phyloP scores from a whole-genome alignment of 106 monocot species.

The Dioscorea dumetorum region DNA sequence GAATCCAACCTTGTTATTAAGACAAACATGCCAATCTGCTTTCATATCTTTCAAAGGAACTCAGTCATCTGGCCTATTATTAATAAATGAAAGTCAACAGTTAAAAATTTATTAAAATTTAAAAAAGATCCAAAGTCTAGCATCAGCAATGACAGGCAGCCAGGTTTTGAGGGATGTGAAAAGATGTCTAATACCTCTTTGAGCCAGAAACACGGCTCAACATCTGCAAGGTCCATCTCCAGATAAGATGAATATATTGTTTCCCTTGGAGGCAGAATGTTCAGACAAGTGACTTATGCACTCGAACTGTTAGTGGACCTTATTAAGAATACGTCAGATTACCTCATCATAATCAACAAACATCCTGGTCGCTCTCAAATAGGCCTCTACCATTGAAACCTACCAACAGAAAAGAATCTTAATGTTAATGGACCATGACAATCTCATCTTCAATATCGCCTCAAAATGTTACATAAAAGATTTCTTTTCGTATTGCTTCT shows the following conservation, averaged over 20 bases:
- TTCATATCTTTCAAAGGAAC: constrained; percentile 98
- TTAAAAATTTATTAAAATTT: too few relatives aligned
- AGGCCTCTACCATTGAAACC: constrained; percentile 91
- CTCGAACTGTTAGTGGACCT: not conserved
- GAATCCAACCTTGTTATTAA: constrained; percentile 82
- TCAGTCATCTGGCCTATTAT: too few relatives aligned
- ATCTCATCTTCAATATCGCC: too few relatives aligned
- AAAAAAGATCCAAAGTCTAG: too few relatives aligned
- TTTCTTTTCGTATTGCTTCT: too few relatives aligned
- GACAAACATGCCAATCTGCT: constrained; percentile 72
- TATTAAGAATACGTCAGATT: constrained; percentile 3
- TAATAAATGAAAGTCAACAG: too few relatives aligned
- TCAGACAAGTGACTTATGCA: not conserved
- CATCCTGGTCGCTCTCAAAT: constrained; percentile 85
- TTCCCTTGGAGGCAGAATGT: constrained; percentile 59
- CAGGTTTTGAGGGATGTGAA: too few relatives aligned
- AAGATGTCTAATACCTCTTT: constrained; percentile 39
- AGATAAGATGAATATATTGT: constrained; percentile 75
- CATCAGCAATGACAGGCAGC: constrained; percentile 35
- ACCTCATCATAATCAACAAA: constrained; percentile 96
- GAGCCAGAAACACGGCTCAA: constrained; percentile 80
- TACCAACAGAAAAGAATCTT: not conserved
- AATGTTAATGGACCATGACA: too few relatives aligned
- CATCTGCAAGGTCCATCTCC: constrained; percentile 55
- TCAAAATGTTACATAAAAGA: too few relatives aligned